These are phyloP conservation scores for Cardamine resedifolia DNA, from an alignment of 345 rosid genomes.

Conservation along the genomic window DNA sequence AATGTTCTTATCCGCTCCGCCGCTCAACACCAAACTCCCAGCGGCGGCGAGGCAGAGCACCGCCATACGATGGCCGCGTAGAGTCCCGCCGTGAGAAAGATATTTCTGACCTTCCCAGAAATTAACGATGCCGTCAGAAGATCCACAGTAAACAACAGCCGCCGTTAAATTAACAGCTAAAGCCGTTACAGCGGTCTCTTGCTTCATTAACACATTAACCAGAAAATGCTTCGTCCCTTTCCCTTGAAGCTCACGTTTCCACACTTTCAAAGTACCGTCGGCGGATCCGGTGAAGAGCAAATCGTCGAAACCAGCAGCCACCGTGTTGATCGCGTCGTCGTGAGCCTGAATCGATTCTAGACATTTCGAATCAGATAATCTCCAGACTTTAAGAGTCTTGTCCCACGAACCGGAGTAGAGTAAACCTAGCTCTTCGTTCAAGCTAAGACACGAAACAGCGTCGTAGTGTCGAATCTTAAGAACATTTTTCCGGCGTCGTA, in stretches of 20 bases:
- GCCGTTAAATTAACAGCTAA: conserved; percentile 55
- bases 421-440: conserved; percentile 54
- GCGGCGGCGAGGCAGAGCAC: conserved; percentile 61
- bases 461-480: conserved; percentile 60
- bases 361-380: conserved; percentile 54
- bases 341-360: conserved; percentile 62
- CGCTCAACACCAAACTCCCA: conserved; percentile 73
- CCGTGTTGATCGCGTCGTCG: conserved; percentile 63
- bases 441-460: conserved; percentile 60
- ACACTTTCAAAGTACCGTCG: conserved; percentile 64
- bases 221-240: conserved; percentile 56
- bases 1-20: conserved; percentile 77
- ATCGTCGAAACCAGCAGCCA: conserved; percentile 48
- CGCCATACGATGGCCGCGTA: conserved; percentile 75
- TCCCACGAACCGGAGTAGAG: conserved; percentile 76
- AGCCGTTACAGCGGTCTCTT: conserved; percentile 78
- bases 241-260: conserved; percentile 62
- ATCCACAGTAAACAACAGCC: conserved; percentile 61
- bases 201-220: conserved; percentile 58
- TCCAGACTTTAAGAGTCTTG: conserved; percentile 61
- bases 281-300: conserved; percentile 70
- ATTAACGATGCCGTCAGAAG: conserved; percentile 64
- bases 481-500: conserved; percentile 49
- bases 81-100: conserved; percentile 59
- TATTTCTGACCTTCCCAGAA: conserved; percentile 65